phyloP scores from a whole-genome alignment of 257 asterid species.

The Leonotis leonurus region DNA sequence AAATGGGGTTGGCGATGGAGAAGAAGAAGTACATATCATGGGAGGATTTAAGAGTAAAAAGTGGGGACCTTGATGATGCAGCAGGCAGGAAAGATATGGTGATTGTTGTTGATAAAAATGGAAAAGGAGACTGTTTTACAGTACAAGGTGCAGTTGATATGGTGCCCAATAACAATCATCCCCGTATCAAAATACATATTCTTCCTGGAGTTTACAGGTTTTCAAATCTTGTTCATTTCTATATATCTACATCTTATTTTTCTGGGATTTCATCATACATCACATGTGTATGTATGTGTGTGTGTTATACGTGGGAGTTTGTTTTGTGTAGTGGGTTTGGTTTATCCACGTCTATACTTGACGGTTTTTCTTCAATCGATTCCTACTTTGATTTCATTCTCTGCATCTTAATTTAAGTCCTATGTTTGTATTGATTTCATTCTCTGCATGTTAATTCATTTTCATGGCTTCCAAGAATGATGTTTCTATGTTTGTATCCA shows the following conservation, averaged over 20 bases:
- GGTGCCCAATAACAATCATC: conserved; percentile 34
- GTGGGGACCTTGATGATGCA: not conserved
- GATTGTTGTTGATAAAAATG: conserved; percentile 42
- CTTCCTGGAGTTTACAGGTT: conserved; percentile 66
- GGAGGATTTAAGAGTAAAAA: conserved; percentile 37
- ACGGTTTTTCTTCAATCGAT: not conserved
- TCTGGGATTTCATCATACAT: not conserved
- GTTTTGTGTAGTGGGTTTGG: not conserved
- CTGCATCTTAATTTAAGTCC: too few relatives aligned
- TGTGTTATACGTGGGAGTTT: too few relatives aligned
- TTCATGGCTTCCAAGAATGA: too few relatives aligned
- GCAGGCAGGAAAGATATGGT: not conserved
- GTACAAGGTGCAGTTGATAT: conserved; percentile 60
- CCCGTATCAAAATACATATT: conserved; percentile 43
- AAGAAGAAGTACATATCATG: conserved; percentile 31
- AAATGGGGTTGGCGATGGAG: not conserved
- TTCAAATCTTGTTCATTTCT: not conserved
- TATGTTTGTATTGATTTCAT: not conserved
- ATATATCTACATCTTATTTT: not conserved
- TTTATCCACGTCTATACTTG: not conserved
- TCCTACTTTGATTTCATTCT: too few relatives aligned
- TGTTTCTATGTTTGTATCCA: too few relatives aligned
- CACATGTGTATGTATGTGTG: not conserved
- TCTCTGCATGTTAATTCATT: too few relatives aligned
- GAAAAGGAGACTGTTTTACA: conserved; percentile 42